Evolutionary conservation across 192 early-diverging fungal genomes (phyloP).

Genomic region (Rhizophlyctis rosea): DNA sequence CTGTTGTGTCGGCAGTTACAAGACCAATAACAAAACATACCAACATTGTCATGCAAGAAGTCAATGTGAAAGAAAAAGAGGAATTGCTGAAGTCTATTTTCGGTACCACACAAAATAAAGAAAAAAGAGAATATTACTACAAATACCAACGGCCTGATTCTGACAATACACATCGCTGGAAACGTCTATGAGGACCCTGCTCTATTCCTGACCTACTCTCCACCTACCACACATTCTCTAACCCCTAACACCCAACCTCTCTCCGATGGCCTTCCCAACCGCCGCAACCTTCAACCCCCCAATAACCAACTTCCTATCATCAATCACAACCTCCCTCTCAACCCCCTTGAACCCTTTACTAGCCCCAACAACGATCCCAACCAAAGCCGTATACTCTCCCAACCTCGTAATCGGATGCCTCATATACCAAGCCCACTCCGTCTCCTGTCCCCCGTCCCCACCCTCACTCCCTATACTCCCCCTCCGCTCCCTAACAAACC

Average conservation of each 20-base stretch:
- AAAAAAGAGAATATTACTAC: background rate
- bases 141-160: background rate
- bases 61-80: background rate
- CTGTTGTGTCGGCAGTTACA: background rate
- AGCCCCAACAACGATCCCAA: background rate
- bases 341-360: background rate
- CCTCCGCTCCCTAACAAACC: background rate
- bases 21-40: background rate
- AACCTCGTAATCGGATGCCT: background rate
- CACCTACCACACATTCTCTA: no score
- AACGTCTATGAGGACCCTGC: no score
- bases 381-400: background rate
- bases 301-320: background rate
- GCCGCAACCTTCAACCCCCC: background rate
- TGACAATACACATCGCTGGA: no score
- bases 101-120: no score
- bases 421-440: background rate
- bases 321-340: background rate
- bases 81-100: no score
- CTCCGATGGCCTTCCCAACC: background rate
- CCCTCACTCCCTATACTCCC: no score
- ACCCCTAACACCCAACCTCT: background rate
- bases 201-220: no score
- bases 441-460: background rate
- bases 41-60: no score